Percentiles rank a stretch among this genome's conserved stretches.
phyloP scores from a whole-genome alignment of 176 grass and related monocot species.

The Elaeis guineensis region DNA sequence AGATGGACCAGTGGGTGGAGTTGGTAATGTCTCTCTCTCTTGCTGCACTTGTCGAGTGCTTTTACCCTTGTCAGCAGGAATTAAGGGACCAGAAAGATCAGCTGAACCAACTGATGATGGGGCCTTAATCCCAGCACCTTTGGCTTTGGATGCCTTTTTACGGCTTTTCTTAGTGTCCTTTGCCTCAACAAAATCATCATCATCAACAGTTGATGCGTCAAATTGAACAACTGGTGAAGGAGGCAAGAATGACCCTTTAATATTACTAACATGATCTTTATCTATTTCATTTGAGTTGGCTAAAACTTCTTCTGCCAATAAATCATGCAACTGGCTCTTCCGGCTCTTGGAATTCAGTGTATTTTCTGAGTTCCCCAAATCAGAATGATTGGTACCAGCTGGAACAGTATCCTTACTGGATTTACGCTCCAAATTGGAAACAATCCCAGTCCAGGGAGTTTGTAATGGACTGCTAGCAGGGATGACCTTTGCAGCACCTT shows the following conservation, averaged over 20 bases:
- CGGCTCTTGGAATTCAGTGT: conserved; percentile 41
- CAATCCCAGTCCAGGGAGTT: conserved; percentile 55
- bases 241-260: conserved; percentile 33
- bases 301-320: conserved; percentile 83
- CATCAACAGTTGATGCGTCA: conserved; percentile 42
- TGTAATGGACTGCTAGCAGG: conserved; percentile 24
- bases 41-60: conserved; percentile 38
- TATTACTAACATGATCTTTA: conserved; percentile 31
- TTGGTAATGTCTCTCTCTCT: conserved; percentile 50
- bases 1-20: conserved; percentile 63
- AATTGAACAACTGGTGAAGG: conserved; percentile 26
- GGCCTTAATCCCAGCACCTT: conserved; percentile 43
- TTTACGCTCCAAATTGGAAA: conserved; percentile 37
- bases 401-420: conserved; percentile 22
- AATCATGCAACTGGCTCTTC: conserved; percentile 74
- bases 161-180: conserved; percentile 88
- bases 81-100: conserved; percentile 33
- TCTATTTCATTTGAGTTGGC: conserved; percentile 49
- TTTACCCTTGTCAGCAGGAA: conserved; percentile 46
- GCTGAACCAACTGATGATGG: conserved; percentile 36
- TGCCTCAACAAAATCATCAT: conserved; percentile 91
- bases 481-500: conserved; percentile 21
- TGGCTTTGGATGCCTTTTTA: conserved; percentile 74
- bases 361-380: conserved; percentile 27
- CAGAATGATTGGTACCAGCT: not conserved